Evolutionary conservation across 106 monocot species (phyloP).

Genomic region (Xerophyta viscosa): DNA sequence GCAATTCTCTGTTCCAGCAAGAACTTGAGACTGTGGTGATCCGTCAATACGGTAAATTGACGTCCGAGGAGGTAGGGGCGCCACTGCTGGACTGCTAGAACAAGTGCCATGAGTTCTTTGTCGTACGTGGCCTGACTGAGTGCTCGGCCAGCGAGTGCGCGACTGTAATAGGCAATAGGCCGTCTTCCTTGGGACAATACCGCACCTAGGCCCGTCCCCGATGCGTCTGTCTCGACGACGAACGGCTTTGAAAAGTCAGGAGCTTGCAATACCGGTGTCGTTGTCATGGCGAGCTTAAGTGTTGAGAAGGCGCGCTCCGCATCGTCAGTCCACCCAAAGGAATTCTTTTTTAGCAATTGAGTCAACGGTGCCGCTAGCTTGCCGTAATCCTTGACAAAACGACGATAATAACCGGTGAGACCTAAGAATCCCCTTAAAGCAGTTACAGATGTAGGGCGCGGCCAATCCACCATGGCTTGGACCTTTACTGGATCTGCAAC

Average conservation of each 20-base stretch:
- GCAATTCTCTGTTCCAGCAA: background rate
- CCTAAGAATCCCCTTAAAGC: background rate
- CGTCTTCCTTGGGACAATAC: background rate
- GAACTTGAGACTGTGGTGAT: conserved; percentile 1
- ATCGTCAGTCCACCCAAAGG: background rate
- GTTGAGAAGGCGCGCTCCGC: too few relatives aligned
- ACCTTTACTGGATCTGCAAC: background rate
- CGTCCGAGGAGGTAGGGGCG: background rate
- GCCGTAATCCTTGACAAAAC: background rate
- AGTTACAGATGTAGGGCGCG: background rate
- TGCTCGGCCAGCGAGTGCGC: background rate
- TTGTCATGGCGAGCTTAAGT: too few relatives aligned
- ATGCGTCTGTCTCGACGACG: background rate
- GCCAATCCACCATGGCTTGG: background rate
- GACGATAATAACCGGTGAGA: background rate
- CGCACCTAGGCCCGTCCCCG: background rate
- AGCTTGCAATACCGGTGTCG: background rate
- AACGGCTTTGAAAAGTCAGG: background rate
- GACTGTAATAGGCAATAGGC: background rate
- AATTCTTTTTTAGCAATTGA: background rate
- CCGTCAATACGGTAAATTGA: background rate
- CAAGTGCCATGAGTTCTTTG: background rate
- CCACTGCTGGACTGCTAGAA: background rate
- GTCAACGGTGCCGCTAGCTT: background rate
- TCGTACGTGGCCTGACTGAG: background rate